Base-by-base conservation (phyloP, 1,284 basidiomycete genomes). In the Marasmius fiardii region DNA sequence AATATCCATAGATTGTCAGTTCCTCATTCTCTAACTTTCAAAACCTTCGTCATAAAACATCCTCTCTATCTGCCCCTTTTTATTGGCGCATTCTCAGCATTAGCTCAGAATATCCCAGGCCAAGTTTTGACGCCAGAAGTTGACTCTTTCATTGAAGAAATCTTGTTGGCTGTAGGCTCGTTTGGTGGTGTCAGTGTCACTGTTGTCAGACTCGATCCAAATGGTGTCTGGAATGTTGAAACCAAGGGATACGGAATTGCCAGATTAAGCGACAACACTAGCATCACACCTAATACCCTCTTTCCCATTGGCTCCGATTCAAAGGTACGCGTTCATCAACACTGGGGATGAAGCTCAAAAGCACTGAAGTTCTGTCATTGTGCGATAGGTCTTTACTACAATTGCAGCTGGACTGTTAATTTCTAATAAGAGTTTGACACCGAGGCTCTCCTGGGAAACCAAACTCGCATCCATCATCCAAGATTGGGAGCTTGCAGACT, bases 281-380 rank as follows among this genome's bases (percentile, higher is more conserved):
- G 20, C 8, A 61, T 64, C 16, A 63, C 60, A 2, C 62, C 62
- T 28, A 57, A 61, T 2, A 64, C 64, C 4, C 52, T 64, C 16
- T 65, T 65, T 41, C 49, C 58, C 8, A 63, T 65, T 12, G 65
- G 58, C 3, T 67, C 64, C 2, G 64, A 64, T 18, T 63, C 63
- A 4, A 65, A 66, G 60, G 65, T 60, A 33, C 7, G 47, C 21
- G 5, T 44, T 41, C 16, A 41, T 41, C n/a, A 41, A 41, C 16
- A n/a, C n/a, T n/a, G n/a, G n/a, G n/a, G n/a, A n/a, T n/a, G n/a
- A 41, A 41, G 39, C 39, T 31, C 28, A 24, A 44, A 10, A 8
- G 5, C 11, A 5, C 21, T 44, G 4, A 12, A 41, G n/a, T 12
- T 44, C 0, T 31, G 64, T 62, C 57, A n/a, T n/a, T n/a, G n/a